Evolutionary conservation across 306 rosid genomes (phyloP).

Genomic region (Trichosanthes cucumerina): DNA sequence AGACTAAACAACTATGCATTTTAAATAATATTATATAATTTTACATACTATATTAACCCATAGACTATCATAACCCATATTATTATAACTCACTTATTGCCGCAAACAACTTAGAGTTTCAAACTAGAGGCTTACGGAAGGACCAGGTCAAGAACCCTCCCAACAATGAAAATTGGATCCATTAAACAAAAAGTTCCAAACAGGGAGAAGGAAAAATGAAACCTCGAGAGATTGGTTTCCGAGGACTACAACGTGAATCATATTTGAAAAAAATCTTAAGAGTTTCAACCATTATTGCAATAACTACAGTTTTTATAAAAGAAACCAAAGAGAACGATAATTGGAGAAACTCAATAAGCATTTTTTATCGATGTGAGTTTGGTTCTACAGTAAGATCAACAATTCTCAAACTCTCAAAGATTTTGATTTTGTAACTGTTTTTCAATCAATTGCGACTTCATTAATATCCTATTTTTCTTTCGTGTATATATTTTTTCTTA

Average conservation of each 20-base stretch:
- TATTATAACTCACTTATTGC: too few relatives aligned
- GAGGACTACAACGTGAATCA: background rate
- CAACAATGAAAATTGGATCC: background rate
- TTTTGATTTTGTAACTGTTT: background rate
- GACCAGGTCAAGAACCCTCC: background rate
- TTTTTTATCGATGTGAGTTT: background rate
- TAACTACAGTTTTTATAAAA: background rate
- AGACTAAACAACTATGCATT: too few relatives aligned
- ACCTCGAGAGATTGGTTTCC: background rate
- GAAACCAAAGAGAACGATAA: background rate
- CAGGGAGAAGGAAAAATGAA: background rate
- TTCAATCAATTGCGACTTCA: background rate
- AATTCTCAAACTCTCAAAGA: background rate
- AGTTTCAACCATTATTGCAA: background rate
- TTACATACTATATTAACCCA: too few relatives aligned
- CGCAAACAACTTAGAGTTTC: background rate
- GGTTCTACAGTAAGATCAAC: background rate
- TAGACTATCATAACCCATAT: too few relatives aligned
- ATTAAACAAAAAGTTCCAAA: background rate
- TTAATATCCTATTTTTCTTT: background rate
- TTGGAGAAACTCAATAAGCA: background rate
- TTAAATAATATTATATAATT: too few relatives aligned
- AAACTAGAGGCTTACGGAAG: background rate
- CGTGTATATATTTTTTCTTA: background rate
- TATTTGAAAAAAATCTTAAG: background rate